Percentiles rank a stretch among this genome's conserved stretches.
Evolutionary conservation across 2,329 filamentous ascomycete species (phyloP).

Genomic region (Gaeumannomyces tritici): DNA sequence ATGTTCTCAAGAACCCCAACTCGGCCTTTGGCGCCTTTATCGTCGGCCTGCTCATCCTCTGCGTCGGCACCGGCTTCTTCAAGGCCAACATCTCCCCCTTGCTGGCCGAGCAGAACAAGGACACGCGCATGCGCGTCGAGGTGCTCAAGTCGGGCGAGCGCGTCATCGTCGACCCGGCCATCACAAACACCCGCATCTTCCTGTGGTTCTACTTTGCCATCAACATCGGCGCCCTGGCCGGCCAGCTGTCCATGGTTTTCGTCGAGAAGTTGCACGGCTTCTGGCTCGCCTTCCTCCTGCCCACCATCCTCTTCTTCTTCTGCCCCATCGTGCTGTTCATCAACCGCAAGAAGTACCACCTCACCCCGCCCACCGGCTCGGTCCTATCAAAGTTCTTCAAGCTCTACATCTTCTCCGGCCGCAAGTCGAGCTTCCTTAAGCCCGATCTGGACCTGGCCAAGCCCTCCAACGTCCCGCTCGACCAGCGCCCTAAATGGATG

Average conservation of each 20-base stretch:
- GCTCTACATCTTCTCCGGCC: conserved; percentile 52
- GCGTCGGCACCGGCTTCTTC: conserved; percentile 67
- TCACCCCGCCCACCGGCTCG: conserved; percentile 53
- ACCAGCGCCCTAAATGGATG: conserved; percentile 60
- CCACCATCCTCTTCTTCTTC: conserved; percentile 53
- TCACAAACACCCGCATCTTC: conserved; percentile 60
- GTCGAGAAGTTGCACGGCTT: conserved; percentile 68
- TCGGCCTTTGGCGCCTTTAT: conserved; percentile 57
- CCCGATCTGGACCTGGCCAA: conserved; percentile 56
- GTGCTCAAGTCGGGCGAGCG: conserved; percentile 48
- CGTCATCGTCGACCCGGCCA: conserved; percentile 60
- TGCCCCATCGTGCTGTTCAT: conserved; percentile 54
- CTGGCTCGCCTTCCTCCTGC: conserved; percentile 60
- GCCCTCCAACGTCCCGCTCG: conserved; percentile 42
- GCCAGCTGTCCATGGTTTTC: conserved; percentile 59
- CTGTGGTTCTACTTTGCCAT: conserved; percentile 57
- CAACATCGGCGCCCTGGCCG: conserved; percentile 57
- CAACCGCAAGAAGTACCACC: conserved; percentile 48
- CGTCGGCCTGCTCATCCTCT: conserved; percentile 47
- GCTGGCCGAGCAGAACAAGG: conserved; percentile 60
- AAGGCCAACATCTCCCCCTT: conserved; percentile 70
- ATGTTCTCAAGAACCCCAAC: conserved; percentile 47
- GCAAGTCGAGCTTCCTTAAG: conserved; percentile 46
- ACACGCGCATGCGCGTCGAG: conserved; percentile 46
- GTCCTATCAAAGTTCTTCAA: conserved; percentile 56